These are phyloP conservation scores for Ilex paraguariensis DNA, from an alignment of 305 asterid genomes.

Conservation along the genomic window DNA sequence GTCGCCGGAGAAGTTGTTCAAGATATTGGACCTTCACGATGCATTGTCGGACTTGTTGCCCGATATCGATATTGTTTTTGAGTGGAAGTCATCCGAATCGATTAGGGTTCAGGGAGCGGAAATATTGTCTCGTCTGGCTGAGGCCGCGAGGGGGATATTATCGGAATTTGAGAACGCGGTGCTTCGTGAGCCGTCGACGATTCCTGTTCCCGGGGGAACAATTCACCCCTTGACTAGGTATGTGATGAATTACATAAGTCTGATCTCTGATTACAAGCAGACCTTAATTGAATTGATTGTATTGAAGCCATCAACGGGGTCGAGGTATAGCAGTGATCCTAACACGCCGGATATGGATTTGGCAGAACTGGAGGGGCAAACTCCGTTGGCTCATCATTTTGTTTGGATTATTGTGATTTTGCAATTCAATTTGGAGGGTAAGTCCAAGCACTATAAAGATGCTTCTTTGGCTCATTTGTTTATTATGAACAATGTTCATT, in stretches of 20 bases:
- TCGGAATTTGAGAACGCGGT: constrained; percentile 41
- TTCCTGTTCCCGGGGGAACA: constrained; percentile 32
- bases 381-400: constrained; percentile 34
- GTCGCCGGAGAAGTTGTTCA: constrained; percentile 82
- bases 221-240: constrained; percentile 42
- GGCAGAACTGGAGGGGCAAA: constrained; percentile 18
- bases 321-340: constrained; percentile 21
- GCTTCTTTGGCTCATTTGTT: constrained; percentile 53
- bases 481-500: constrained; percentile 78
- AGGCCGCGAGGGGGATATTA: constrained; percentile 32
- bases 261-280: constrained; percentile 25
- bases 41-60: constrained; percentile 50
- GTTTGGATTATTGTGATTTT: constrained; percentile 43
- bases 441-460: constrained; percentile 56
- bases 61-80: constrained; percentile 35
- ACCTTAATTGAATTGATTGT: constrained; percentile 25
- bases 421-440: constrained; percentile 58
- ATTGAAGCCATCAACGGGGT: constrained; percentile 27
- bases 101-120: constrained; percentile 30
- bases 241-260: constrained; percentile 35
- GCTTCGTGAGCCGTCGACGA: constrained; percentile 29
- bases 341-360: constrained; percentile 28
- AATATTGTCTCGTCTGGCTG: constrained; percentile 32
- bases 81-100: constrained; percentile 25
- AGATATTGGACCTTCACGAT: constrained; percentile 64